Conservation (phyloP, 257 asterid species). For the Jaltomata sinuosa region DNA sequence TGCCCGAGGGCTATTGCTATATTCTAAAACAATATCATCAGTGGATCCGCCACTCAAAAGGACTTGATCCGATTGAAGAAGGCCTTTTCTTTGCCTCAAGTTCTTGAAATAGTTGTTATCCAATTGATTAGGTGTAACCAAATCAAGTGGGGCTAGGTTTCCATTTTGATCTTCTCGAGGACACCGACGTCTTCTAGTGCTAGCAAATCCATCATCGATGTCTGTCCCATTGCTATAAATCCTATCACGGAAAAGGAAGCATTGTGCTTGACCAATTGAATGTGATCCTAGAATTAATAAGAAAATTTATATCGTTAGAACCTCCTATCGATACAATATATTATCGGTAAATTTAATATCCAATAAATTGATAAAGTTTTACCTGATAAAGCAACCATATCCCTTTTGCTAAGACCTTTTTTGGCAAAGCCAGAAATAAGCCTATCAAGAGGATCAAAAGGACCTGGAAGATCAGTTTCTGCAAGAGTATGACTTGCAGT, state of each 20-base stretch:
- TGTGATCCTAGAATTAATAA: background rate
- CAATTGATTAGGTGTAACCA: conserved; percentile 39
- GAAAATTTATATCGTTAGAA: background rate
- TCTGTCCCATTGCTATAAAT: conserved; percentile 31
- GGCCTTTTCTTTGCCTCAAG: background rate
- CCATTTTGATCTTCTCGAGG: conserved; percentile 12
- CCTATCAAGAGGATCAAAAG: background rate
- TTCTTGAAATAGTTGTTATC: conserved; percentile 36
- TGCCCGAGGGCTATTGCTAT: too few species aligned
- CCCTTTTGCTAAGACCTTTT: background rate
- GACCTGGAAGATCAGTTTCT: background rate
- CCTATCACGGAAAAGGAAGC: conserved; percentile 20
- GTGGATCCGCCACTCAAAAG: too few species aligned
- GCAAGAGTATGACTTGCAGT: background rate
- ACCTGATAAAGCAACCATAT: background rate
- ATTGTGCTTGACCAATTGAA: background rate
- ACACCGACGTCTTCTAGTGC: conserved; percentile 4
- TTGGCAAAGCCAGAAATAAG: too few species aligned
- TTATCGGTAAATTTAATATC: background rate
- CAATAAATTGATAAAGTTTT: background rate
- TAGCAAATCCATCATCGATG: conserved; percentile 24
- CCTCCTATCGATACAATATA: background rate
- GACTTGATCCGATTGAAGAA: too few species aligned
- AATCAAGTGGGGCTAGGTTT: conserved; percentile 28
- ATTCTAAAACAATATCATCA: too few species aligned